These are phyloP conservation scores for Cordyceps sp. DNA, from an alignment of 2,329 filamentous ascomycete genomes.

Conservation along the genomic window DNA sequence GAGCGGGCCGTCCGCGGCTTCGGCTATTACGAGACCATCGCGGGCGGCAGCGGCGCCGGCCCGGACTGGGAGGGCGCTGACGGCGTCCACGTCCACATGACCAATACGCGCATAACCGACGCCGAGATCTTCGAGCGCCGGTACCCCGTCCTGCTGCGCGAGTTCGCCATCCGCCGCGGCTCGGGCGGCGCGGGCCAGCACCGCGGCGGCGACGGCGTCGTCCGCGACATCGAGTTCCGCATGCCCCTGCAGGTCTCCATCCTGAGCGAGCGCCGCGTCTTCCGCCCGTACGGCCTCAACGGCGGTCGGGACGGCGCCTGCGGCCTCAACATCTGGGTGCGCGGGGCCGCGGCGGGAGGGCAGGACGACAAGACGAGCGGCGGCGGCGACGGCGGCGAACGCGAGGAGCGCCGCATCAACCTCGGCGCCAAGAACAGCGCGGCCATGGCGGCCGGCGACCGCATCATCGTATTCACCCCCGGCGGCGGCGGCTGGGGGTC, in stretches of 20 bases:
- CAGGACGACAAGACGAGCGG: conserved; percentile 28
- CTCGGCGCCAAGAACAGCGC: conserved; percentile 40
- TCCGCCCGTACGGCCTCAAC: conserved; percentile 54
- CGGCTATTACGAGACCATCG: conserved; percentile 78
- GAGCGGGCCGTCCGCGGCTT: conserved; percentile 45
- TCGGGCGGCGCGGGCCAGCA: conserved; percentile 43
- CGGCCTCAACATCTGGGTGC: conserved; percentile 77
- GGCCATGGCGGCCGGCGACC: conserved; percentile 38
- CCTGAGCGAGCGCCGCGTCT: conserved; percentile 59
- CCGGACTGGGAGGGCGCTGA: conserved; percentile 55
- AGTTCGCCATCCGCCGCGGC: conserved; percentile 48
- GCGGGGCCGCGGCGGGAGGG: too few relatives aligned
- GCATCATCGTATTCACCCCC: conserved; percentile 44
- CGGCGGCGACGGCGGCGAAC: conserved; percentile 21
- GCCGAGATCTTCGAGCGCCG: conserved; percentile 63
- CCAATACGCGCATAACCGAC: conserved; percentile 72
- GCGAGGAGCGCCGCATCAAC: conserved; percentile 26
- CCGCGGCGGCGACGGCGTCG: conserved; percentile 56
- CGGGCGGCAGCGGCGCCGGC: conserved; percentile 60
- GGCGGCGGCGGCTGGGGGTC: conserved; percentile 48
- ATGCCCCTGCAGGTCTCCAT: conserved; percentile 66
- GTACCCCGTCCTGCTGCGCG: conserved; percentile 49
- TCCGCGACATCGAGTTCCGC: conserved; percentile 68
- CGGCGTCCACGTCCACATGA: conserved; percentile 75
- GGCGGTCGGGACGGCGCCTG: conserved; percentile 56